phyloP scores from a whole-genome alignment of 768 basidiomycete genomes.

The Podaxis sp. region DNA sequence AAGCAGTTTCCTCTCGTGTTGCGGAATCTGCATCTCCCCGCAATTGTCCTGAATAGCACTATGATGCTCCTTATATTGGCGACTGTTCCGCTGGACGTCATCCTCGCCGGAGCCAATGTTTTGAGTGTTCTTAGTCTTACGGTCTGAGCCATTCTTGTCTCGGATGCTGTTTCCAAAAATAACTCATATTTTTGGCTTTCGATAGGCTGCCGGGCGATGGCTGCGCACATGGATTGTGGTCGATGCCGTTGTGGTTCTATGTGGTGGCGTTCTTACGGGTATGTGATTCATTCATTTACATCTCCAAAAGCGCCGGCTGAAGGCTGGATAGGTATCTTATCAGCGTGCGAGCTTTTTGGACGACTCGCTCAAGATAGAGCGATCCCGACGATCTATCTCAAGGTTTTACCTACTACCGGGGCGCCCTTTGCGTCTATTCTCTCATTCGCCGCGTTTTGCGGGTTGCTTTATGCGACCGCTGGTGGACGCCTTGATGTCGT shows the following conservation, averaged over 20 bases:
- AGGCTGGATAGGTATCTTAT: slow-evolving; percentile 43
- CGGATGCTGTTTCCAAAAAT: not conserved
- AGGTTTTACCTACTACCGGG: slow-evolving; percentile 44
- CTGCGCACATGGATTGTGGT: slow-evolving; percentile 59
- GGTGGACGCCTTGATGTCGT: slow-evolving; percentile 50
- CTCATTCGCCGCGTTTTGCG: slow-evolving; percentile 47
- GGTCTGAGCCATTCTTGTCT: slow-evolving; percentile 28
- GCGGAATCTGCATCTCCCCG: slow-evolving; percentile 61
- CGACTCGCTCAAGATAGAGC: slow-evolving; percentile 60
- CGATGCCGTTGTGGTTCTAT: slow-evolving; percentile 71
- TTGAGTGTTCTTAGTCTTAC: slow-evolving; percentile 61
- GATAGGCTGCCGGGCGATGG: slow-evolving; percentile 58
- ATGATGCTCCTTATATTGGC: slow-evolving; percentile 63
- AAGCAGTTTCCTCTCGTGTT: slow-evolving; percentile 58
- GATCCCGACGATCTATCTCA: slow-evolving; percentile 52
- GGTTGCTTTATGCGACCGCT: slow-evolving; percentile 55
- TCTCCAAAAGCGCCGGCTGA: too few relatives aligned
- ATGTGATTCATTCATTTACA: slow-evolving; percentile 11
- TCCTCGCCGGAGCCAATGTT: slow-evolving; percentile 55
- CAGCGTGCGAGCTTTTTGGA: slow-evolving; percentile 57
- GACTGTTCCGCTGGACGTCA: slow-evolving; percentile 48
- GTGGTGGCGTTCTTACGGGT: slow-evolving; percentile 72
- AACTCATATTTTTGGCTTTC: not conserved
- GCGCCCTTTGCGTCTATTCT: slow-evolving; percentile 52
- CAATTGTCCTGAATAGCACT: slow-evolving; percentile 51